Evolutionary conservation across 2,329 filamentous ascomycete species (phyloP).

Genomic region (Aspergillus persii): DNA sequence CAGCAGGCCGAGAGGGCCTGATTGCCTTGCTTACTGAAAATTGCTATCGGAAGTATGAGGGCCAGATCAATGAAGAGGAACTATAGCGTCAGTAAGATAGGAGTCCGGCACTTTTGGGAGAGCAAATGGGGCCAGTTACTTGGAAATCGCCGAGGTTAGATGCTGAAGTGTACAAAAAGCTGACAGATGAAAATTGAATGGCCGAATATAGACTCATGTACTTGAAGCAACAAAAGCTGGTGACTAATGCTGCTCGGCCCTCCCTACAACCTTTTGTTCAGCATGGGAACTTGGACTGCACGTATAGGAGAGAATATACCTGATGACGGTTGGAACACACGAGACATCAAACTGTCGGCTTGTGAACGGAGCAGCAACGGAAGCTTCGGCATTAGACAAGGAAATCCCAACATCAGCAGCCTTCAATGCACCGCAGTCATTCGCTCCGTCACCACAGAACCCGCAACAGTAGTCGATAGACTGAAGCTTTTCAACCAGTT

Average conservation of each 20-base stretch:
- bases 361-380: constrained; percentile 96
- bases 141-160: constrained; percentile 97
- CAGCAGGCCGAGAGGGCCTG: not conserved
- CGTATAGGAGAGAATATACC: constrained; percentile 46
- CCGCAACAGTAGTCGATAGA: constrained; percentile 93
- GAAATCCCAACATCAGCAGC: constrained; percentile 97
- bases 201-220: constrained; percentile 99
- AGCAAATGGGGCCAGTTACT: constrained; percentile 37
- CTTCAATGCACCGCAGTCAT: constrained; percentile 95
- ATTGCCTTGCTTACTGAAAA: constrained; percentile 66
- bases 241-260: constrained; percentile 91
- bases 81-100: constrained; percentile 32
- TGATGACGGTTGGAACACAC: constrained; percentile 89
- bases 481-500: constrained; percentile 94
- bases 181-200: constrained; percentile 98
- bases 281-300: not conserved
- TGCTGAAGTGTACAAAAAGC: constrained; percentile 89
- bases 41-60: constrained; percentile 90
- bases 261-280: constrained; percentile 56
- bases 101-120: not conserved
- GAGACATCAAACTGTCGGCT: constrained; percentile 94
- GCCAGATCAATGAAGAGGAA: constrained; percentile 93
- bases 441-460: constrained; percentile 96
- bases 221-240: constrained; percentile 99
- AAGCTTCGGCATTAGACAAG: constrained; percentile 93